phyloP scores from a whole-genome alignment of 1,284 basidiomycete species.

The Lentinula novae-zelandiae region DNA sequence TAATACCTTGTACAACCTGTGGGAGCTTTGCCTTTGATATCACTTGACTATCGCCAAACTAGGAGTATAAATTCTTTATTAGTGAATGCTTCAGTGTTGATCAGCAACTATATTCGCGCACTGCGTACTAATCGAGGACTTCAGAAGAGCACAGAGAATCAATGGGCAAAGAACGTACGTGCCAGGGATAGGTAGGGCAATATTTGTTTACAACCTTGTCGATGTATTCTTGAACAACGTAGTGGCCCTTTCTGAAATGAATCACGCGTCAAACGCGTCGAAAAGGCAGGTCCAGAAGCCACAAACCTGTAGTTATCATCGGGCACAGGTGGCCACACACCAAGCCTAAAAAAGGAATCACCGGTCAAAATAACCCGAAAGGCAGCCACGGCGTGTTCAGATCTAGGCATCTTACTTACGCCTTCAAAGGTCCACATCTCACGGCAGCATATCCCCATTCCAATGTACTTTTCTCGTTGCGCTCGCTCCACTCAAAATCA shows the following conservation, averaged over 20 bases:
- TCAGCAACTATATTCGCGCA: constrained; percentile 1
- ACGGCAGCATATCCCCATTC: constrained; percentile 83
- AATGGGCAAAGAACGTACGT: constrained; percentile 43
- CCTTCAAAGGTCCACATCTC: constrained; percentile 68
- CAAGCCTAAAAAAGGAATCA: constrained; percentile 39
- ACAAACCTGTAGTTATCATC: constrained; percentile 76
- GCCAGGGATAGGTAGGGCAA: constrained; percentile 61
- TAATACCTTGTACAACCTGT: constrained; percentile 69
- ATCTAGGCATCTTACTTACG: constrained; percentile 51
- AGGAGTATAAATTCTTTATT: constrained; percentile 17
- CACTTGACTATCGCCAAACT: constrained; percentile 79
- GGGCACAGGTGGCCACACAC: constrained; percentile 78
- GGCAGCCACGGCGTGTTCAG: background rate
- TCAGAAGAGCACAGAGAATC: background rate
- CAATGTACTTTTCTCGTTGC: constrained; percentile 62
- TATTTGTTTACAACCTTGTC: constrained; percentile 65
- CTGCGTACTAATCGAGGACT: constrained; percentile 5
- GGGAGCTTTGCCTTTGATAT: constrained; percentile 66
- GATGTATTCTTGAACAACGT: constrained; percentile 74
- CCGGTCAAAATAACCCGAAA: constrained; percentile 6
- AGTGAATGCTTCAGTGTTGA: constrained; percentile 17
- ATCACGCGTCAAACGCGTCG: background rate
- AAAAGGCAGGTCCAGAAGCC: background rate
- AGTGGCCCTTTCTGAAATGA: constrained; percentile 69
- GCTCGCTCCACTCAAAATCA: constrained; percentile 77